Conservation (phyloP, 1,139 yeast genomes). For the Fermentozyma sake region DNA sequence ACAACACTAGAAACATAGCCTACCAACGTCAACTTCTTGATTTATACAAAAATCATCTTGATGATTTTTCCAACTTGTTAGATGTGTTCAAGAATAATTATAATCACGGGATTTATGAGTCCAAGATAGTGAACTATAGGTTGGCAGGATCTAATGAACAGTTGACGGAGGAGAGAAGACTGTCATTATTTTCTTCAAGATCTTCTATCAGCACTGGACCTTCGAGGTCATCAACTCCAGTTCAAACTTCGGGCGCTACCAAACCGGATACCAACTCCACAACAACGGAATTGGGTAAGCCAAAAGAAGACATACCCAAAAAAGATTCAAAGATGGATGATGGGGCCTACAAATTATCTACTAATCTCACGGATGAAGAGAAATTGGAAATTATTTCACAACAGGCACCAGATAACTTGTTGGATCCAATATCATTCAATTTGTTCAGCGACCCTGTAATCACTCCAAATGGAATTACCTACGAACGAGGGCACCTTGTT, state of each 20-base stretch:
- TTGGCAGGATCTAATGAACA: no score
- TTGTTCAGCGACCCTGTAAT: constrained; percentile 45
- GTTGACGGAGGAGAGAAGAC: no score
- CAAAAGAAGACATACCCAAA: no score
- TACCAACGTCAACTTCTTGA: constrained; percentile 15
- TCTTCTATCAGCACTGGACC: not conserved
- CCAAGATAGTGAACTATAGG: constrained; percentile 9
- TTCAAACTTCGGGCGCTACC: constrained; percentile 1
- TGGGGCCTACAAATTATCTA: no score
- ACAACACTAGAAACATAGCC: constrained; percentile 7
- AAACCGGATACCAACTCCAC: not conserved
- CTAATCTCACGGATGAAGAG: no score
- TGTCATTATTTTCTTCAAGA: no score
- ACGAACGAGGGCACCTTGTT: constrained; percentile 36
- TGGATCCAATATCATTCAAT: constrained; percentile 47
- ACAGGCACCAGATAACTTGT: constrained; percentile 39
- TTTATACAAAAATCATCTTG: constrained; percentile 14
- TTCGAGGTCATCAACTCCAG: not conserved
- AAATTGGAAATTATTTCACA: constrained; percentile 9
- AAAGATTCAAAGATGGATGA: no score
- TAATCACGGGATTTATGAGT: constrained; percentile 12
- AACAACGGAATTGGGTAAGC: no score
- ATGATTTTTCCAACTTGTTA: constrained; percentile 17
- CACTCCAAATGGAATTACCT: constrained; percentile 47
- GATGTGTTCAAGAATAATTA: constrained; percentile 21